Evolutionary conservation across 331 rosid genomes (phyloP).

Genomic region (Prunus yedoensis): DNA sequence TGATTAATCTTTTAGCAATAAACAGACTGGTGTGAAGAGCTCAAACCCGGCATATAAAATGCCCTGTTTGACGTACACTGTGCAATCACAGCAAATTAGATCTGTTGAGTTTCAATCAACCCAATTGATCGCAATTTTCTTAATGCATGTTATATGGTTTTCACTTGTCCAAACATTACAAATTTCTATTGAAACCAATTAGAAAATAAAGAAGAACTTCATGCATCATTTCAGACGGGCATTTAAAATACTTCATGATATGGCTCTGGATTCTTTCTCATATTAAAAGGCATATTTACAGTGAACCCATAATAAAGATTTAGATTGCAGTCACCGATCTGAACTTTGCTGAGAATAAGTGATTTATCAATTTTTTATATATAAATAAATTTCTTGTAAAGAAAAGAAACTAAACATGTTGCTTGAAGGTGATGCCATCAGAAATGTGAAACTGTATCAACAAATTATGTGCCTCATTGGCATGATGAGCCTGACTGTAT

Average conservation of each 20-base stretch:
- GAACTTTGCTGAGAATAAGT: background rate
- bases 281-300: background rate
- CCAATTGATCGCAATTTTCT: background rate
- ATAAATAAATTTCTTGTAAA: background rate
- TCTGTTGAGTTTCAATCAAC: background rate
- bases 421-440: background rate
- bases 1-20: too few species aligned
- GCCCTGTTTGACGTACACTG: too few species aligned
- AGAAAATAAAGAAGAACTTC: background rate
- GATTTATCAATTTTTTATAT: background rate
- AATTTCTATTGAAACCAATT: background rate
- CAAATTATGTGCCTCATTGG: conserved; percentile 10
- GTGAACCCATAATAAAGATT: background rate
- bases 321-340: background rate
- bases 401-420: background rate
- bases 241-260: background rate
- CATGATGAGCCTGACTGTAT: background rate
- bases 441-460: background rate
- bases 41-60: too few species aligned
- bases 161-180: background rate
- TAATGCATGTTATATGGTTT: background rate
- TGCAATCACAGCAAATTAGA: too few species aligned
- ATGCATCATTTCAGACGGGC: background rate
- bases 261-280: background rate
- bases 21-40: too few species aligned